Conservation (phyloP, 164 flowering plant genomes). For the Magnolia officinalis region DNA sequence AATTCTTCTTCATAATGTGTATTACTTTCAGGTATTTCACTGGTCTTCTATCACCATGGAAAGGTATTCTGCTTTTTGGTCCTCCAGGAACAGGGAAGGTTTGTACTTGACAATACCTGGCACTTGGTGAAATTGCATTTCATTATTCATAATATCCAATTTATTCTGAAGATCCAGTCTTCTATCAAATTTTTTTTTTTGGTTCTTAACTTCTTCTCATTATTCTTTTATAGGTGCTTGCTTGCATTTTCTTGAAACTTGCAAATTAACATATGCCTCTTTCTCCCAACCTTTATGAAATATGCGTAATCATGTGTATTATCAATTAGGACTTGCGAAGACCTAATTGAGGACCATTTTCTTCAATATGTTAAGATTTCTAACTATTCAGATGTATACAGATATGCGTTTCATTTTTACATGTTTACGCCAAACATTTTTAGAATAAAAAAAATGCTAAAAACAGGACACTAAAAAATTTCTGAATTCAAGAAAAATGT, state of each 20-base stretch:
- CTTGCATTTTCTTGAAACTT: neutral
- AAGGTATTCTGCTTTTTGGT: constrained; percentile 97
- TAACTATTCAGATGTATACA: too few relatives aligned
- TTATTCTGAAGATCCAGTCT: neutral
- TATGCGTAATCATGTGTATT: too few relatives aligned
- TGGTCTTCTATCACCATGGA: constrained; percentile 97
- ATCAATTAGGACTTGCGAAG: too few relatives aligned
- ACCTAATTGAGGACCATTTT: too few relatives aligned
- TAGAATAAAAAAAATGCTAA: too few relatives aligned
- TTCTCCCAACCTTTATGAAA: too few relatives aligned
- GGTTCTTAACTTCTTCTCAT: neutral
- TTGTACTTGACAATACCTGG: constrained; percentile 9
- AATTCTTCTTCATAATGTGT: constrained; percentile 6
- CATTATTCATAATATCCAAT: neutral
- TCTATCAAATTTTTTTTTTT: neutral
- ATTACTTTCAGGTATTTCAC: constrained; percentile 69
- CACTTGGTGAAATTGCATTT: neutral
- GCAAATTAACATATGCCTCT: neutral
- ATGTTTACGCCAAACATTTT: too few relatives aligned
- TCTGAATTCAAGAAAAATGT: too few relatives aligned
- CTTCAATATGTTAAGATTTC: too few relatives aligned
- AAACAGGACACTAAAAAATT: too few relatives aligned
- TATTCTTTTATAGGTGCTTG: neutral
- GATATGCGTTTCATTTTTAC: too few relatives aligned
- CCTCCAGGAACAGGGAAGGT: constrained; percentile 99